These are phyloP conservation scores for Colletotrichum musicola DNA, from an alignment of 2,329 filamentous ascomycete genomes.

Conservation along the genomic window DNA sequence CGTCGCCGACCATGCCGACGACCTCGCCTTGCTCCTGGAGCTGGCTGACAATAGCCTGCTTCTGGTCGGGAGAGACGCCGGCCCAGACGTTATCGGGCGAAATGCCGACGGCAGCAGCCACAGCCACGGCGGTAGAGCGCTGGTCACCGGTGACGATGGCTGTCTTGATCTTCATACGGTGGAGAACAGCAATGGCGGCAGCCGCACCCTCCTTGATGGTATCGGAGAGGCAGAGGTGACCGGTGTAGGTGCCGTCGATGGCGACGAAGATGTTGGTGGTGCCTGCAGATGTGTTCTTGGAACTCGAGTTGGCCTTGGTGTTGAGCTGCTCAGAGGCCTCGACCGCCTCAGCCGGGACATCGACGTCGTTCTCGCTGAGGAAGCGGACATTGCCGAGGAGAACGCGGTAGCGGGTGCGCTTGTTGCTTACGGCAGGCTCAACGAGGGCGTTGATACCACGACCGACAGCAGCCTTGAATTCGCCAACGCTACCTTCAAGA, in stretches of 20 bases:
- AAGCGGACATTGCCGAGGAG: conserved; percentile 86
- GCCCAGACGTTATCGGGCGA: conserved; percentile 81
- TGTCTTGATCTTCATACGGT: conserved; percentile 86
- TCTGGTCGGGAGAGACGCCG: conserved; percentile 90
- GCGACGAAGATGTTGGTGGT: conserved; percentile 93
- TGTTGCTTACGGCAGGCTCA: conserved; percentile 77
- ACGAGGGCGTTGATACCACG: conserved; percentile 86
- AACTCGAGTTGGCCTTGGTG: conserved; percentile 52
- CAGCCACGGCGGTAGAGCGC: conserved; percentile 82
- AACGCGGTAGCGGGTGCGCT: conserved; percentile 80
- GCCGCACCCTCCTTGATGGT: conserved; percentile 90
- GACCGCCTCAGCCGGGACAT: conserved; percentile 73
- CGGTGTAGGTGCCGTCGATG: conserved; percentile 84
- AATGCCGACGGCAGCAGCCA: conserved; percentile 87
- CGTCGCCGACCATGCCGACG: conserved; percentile 97
- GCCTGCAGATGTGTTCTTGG: conserved; percentile 66
- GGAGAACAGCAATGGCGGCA: conserved; percentile 83
- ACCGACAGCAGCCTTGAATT: conserved; percentile 87
- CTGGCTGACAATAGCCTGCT: conserved; percentile 84
- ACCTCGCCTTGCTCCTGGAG: conserved; percentile 81
- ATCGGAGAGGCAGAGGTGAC: conserved; percentile 86
- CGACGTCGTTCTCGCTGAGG: conserved; percentile 77
- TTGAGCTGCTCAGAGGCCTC: conserved; percentile 73
- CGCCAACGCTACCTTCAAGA: conserved; percentile 85
- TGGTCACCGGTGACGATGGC: conserved; percentile 97